Evolutionary conservation across 768 basidiomycete genomes (phyloP).

Genomic region (Trametes cubensis): DNA sequence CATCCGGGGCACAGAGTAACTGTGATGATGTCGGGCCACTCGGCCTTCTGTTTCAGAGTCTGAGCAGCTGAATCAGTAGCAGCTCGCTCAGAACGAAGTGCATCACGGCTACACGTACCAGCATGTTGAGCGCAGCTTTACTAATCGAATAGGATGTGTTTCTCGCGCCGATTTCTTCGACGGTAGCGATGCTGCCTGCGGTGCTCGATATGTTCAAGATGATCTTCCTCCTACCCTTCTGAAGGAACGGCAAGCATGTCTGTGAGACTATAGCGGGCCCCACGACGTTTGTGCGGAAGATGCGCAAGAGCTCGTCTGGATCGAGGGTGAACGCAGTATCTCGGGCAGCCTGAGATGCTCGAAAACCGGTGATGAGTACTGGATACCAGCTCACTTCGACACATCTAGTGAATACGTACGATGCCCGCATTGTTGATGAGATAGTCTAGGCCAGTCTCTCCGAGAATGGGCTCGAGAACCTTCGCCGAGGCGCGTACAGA

Average conservation of each 20-base stretch:
- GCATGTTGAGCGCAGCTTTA: conserved; percentile 45
- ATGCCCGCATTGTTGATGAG: conserved; percentile 44
- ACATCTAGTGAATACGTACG: conserved; percentile 30
- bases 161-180: conserved; percentile 28
- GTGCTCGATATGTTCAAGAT: conserved; percentile 40
- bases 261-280: conserved; percentile 41
- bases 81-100: neutral
- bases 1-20: conserved; percentile 41
- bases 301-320: conserved; percentile 27
- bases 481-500: conserved; percentile 32
- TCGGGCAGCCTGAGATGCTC: conserved; percentile 6
- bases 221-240: conserved; percentile 34
- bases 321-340: conserved; percentile 36
- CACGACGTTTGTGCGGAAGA: conserved; percentile 37
- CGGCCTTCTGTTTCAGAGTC: conserved; percentile 27
- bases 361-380: neutral
- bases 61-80: neutral
- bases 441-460: conserved; percentile 39
- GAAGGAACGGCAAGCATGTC: conserved; percentile 37
- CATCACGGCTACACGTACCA: conserved; percentile 30
- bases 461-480: conserved; percentile 33
- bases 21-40: conserved; percentile 36
- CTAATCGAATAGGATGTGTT: conserved; percentile 38
- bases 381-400: neutral
- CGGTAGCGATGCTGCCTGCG: conserved; percentile 36